Evolutionary conservation across 495 filamentous ascomycete species (phyloP).

Genomic region (Entonaema liquescens): DNA sequence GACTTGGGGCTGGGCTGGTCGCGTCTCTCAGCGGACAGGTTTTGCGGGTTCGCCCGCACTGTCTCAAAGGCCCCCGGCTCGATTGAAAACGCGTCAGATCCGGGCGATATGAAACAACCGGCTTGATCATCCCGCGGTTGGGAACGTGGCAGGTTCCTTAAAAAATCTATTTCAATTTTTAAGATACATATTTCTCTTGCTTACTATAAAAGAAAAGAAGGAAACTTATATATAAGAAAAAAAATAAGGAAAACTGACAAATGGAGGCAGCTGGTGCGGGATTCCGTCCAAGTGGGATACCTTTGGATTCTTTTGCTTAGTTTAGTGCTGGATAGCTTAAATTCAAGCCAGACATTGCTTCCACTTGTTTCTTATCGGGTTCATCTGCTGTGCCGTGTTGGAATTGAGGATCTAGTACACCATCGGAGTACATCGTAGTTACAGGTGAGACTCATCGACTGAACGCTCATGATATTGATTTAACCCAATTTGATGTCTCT

Average conservation of each 20-base stretch:
- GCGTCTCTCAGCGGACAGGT: constrained; percentile 54
- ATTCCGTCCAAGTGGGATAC: constrained; percentile 37
- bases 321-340: constrained; percentile 42
- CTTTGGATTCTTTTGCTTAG: constrained; percentile 35
- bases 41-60: constrained; percentile 49
- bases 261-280: constrained; percentile 39
- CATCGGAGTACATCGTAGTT: neutral
- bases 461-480: too few relatives aligned
- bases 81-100: constrained; percentile 38
- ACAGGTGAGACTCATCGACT: neutral
- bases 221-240: constrained; percentile 16
- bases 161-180: neutral
- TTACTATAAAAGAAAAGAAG: constrained; percentile 13
- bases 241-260: constrained; percentile 33
- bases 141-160: constrained; percentile 23
- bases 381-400: constrained; percentile 1
- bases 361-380: constrained; percentile 4
- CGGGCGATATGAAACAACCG: constrained; percentile 31
- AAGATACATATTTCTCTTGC: neutral
- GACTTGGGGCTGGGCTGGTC: constrained; percentile 55
- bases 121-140: constrained; percentile 25
- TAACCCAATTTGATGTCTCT: neutral
- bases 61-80: constrained; percentile 49
- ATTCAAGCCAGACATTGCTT: constrained; percentile 46
- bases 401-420: neutral